Evolutionary conservation across 768 basidiomycete species (phyloP).

Genomic region (Mycena metata): DNA sequence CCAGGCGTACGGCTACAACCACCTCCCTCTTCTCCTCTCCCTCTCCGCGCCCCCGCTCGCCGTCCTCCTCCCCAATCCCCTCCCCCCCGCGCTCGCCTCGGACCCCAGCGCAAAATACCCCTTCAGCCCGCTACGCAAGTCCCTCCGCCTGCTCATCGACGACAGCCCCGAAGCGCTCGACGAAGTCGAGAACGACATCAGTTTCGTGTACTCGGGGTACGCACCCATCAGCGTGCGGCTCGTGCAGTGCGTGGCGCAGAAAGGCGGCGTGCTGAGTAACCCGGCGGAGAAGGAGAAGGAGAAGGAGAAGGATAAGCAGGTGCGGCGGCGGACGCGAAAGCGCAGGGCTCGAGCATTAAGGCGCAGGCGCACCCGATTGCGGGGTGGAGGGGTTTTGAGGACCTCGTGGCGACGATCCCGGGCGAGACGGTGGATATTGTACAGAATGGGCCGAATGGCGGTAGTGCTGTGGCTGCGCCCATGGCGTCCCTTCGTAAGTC

Average conservation of each 20-base stretch:
- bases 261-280: constrained; percentile 89
- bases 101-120: constrained; percentile 70
- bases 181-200: constrained; percentile 93
- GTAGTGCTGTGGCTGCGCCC: constrained; percentile 43
- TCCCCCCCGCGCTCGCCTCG: constrained; percentile 64
- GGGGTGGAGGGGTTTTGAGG: constrained; percentile 99
- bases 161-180: constrained; percentile 82
- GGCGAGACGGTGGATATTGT: constrained; percentile 88
- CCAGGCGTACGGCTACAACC: constrained; percentile 88
- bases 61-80: constrained; percentile 75
- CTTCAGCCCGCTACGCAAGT: constrained; percentile 81
- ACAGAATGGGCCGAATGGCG: constrained; percentile 56
- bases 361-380: constrained; percentile 91
- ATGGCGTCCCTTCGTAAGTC: constrained; percentile 52
- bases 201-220: constrained; percentile 97
- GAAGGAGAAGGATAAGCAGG: constrained; percentile 38
- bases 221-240: constrained; percentile 93
- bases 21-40: constrained; percentile 76
- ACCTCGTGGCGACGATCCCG: constrained; percentile 83
- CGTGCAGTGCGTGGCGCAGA: constrained; percentile 94
- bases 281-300: constrained; percentile 72
- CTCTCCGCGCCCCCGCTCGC: constrained; percentile 76
- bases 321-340: constrained; percentile 55
- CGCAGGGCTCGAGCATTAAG: constrained; percentile 56
- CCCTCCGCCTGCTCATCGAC: constrained; percentile 92